Evolutionary conservation across 2,329 filamentous ascomycete species (phyloP).

Genomic region (Aspergillus carbonarius): DNA sequence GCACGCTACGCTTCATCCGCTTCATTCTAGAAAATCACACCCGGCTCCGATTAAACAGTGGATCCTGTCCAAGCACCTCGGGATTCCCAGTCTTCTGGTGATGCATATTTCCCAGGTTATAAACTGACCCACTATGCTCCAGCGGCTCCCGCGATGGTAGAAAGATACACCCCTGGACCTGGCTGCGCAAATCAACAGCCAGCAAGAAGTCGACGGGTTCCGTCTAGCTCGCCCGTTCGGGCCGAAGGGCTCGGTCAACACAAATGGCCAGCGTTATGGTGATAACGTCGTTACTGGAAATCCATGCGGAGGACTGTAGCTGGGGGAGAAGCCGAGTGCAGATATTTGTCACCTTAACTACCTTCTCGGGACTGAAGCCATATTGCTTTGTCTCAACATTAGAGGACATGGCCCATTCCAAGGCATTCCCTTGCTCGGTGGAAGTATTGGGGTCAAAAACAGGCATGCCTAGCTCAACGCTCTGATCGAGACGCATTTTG

Average conservation of each 20-base stretch:
- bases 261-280: slow-evolving; percentile 2
- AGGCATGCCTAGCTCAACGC: neutral
- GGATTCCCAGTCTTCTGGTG: neutral
- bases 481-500: neutral
- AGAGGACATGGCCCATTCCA: slow-evolving; percentile 1
- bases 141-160: neutral
- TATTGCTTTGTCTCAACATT: neutral
- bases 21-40: neutral
- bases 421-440: neutral
- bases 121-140: neutral
- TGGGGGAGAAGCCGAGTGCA: neutral
- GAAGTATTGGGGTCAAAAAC: slow-evolving; percentile 2
- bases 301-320: neutral
- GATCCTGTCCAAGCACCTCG: neutral
- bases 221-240: neutral
- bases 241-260: neutral
- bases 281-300: slow-evolving; percentile 8
- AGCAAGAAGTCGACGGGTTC: neutral
- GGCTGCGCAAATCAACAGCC: slow-evolving; percentile 2
- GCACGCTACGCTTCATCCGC: neutral
- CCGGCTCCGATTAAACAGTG: neutral
- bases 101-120: neutral
- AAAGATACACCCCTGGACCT: neutral
- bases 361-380: slow-evolving; percentile 1
- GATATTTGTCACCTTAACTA: neutral